Evolutionary conservation across 345 rosid genomes (phyloP).

Genomic region (Linum lewisii): DNA sequence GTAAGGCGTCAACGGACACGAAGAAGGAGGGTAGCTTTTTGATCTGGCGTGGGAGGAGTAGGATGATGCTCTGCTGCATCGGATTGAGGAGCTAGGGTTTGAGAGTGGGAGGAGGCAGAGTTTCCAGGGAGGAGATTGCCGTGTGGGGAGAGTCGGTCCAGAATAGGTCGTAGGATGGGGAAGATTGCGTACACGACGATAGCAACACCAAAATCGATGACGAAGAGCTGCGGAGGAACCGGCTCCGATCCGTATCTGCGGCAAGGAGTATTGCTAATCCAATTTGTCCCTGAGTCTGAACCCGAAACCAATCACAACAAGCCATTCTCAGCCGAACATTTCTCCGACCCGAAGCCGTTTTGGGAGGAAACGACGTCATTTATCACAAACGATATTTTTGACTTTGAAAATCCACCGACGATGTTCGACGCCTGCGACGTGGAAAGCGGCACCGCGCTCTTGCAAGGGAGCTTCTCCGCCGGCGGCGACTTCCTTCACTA

Average conservation of each 20-base stretch:
- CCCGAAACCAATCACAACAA: too few species aligned
- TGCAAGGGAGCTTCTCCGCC: conserved; percentile 19
- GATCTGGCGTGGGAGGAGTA: conserved; percentile 40
- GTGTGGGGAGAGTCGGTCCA: conserved; percentile 40
- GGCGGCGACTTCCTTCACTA: conserved; percentile 27
- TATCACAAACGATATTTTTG: conserved; percentile 46
- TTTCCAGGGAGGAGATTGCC: conserved; percentile 42
- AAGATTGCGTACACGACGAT: conserved; percentile 52
- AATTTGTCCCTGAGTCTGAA: background rate
- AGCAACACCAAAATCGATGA: too few species aligned
- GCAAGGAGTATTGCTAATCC: too few species aligned
- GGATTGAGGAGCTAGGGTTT: background rate
- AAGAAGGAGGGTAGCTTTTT: conserved; percentile 39
- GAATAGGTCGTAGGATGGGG: conserved; percentile 37
- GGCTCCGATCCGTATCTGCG: too few species aligned
- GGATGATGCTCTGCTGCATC: background rate
- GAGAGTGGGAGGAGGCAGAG: conserved; percentile 43
- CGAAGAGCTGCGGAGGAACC: too few species aligned
- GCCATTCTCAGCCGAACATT: conserved; percentile 24
- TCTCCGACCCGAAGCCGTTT: conserved; percentile 27
- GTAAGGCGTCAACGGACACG: conserved; percentile 35
- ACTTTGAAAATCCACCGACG: conserved; percentile 32
- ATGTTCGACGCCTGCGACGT: conserved; percentile 34
- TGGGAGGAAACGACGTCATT: conserved; percentile 19
- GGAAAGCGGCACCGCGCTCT: conserved; percentile 4